A percentile compares a stretch with the other conserved stretches of the same genome.
These are phyloP conservation scores for Colletotrichum eleusines DNA, from an alignment of 2,329 filamentous ascomycete genomes.

Conservation along the genomic window DNA sequence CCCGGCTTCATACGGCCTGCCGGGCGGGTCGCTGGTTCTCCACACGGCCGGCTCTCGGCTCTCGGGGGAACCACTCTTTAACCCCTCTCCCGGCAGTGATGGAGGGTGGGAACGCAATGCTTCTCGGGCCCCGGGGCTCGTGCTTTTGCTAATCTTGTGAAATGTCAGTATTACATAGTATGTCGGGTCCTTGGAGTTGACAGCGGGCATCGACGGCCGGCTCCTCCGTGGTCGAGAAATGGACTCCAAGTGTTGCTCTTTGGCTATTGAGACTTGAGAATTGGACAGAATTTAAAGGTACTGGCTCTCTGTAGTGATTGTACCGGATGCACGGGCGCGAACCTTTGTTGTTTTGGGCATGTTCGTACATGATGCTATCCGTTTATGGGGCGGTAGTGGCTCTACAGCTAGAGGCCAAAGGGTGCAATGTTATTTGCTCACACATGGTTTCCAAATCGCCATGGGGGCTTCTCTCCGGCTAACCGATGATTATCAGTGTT, in stretches of 20 bases:
- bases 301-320: constrained; percentile 5
- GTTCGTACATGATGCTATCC: not conserved
- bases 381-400: too few relatives aligned
- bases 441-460: constrained; percentile 12
- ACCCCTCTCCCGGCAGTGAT: not conserved
- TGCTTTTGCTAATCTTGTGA: not conserved
- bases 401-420: constrained; percentile 36
- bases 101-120: not conserved
- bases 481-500: constrained; percentile 31
- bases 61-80: not conserved
- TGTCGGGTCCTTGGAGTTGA: not conserved
- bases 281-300: not conserved
- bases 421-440: constrained; percentile 30
- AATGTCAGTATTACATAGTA: not conserved
- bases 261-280: not conserved
- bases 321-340: constrained; percentile 41
- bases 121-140: not conserved
- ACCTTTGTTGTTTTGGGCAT: constrained; percentile 40
- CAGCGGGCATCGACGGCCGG: not conserved
- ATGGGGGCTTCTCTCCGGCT: too few relatives aligned
- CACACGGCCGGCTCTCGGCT: constrained; percentile 29
- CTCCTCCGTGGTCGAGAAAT: not conserved
- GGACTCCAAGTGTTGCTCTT: constrained; percentile 13
- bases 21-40: constrained; percentile 32
- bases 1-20: constrained; percentile 17